Evolutionary conservation across 208 protist species (phyloP), one percentile per base, ranked within the genome.

Genomic region (Phytomonas sp.): DNA sequence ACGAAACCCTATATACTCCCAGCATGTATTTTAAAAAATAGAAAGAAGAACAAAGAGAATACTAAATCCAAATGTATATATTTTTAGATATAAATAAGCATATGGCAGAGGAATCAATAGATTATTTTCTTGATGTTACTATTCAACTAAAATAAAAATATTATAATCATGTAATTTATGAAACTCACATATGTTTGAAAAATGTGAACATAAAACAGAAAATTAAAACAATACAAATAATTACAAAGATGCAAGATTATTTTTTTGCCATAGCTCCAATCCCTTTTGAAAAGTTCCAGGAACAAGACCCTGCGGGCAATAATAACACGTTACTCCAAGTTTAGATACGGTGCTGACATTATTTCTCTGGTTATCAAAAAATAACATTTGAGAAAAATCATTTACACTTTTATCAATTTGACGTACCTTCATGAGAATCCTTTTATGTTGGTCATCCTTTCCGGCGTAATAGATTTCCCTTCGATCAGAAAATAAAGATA

Each of bases 311-410:
- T 81, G 60, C 2, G 81, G 78, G 70, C 87, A 94, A 74, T 95
- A 93, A 32, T 77, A 87, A 75, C 82, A 89, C 36, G 79, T 62
- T 31, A 96, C 91, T 29, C 91, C 91, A 31, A 94, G 60, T 19
- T n/a, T 31, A 12, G 83, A 86, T 16, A 96, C 93, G 69, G 81
- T 72, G 23, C 71, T 45, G 63, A 89, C 81, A 68, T 97, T 97
- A 52, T 94, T 80, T 1, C 40, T 85, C 67, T 96, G 87, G 67
- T 96, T 96, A 66, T 97, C 91, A 76, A 96, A 97, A 67, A 96
- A 97, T 11, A 97, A 67, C 78, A 96, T 89, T 34, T 95, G 77
- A 7, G 73, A 72, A 68, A 92, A 91, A 40, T 88, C 80, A 7
- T 77, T 81, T 36, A 92, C 78, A 29, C 62, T 80, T 0, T 75